Evolutionary conservation across 2,329 filamentous ascomycete species (phyloP).

Genomic region (Calonectria pseudoturangicola): DNA sequence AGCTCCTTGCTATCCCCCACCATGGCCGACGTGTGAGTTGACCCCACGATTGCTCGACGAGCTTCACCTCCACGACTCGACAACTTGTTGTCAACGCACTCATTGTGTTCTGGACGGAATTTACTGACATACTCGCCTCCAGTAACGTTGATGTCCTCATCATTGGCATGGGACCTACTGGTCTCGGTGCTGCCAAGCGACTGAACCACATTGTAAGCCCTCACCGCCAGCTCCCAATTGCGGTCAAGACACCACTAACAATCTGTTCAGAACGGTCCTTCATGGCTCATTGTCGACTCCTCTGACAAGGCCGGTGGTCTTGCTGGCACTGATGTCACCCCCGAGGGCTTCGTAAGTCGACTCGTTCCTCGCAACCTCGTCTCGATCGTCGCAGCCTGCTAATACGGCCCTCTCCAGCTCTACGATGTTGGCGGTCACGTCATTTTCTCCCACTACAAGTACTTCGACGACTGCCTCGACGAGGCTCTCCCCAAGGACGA

Average conservation of each 20-base stretch:
- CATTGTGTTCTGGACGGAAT: background rate
- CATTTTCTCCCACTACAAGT: conserved; percentile 99
- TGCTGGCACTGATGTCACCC: conserved; percentile 94
- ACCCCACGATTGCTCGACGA: conserved; percentile 32
- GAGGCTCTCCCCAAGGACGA: conserved; percentile 95
- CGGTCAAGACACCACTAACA: conserved; percentile 51
- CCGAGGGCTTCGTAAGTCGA: conserved; percentile 94
- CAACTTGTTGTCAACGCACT: conserved; percentile 14
- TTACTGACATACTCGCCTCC: conserved; percentile 50
- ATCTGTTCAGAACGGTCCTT: conserved; percentile 83
- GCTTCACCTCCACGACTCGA: background rate
- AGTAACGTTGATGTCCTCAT: conserved; percentile 97
- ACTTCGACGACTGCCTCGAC: conserved; percentile 99
- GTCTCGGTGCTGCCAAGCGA: conserved; percentile 97
- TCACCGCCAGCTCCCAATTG: conserved; percentile 58
- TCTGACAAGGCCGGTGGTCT: conserved; percentile 95
- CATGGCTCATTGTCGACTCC: conserved; percentile 96
- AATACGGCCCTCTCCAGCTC: conserved; percentile 73
- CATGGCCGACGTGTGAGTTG: conserved; percentile 64
- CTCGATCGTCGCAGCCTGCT: conserved; percentile 40
- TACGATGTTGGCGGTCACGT: conserved; percentile 99
- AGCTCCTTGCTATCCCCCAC: conserved; percentile 56
- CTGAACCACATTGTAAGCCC: conserved; percentile 92
- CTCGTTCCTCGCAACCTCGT: conserved; percentile 35
- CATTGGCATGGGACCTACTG: conserved; percentile 97